These are phyloP conservation scores for Tephrocybe sp. DNA, from an alignment of 768 basidiomycete genomes.

Conservation along the genomic window DNA sequence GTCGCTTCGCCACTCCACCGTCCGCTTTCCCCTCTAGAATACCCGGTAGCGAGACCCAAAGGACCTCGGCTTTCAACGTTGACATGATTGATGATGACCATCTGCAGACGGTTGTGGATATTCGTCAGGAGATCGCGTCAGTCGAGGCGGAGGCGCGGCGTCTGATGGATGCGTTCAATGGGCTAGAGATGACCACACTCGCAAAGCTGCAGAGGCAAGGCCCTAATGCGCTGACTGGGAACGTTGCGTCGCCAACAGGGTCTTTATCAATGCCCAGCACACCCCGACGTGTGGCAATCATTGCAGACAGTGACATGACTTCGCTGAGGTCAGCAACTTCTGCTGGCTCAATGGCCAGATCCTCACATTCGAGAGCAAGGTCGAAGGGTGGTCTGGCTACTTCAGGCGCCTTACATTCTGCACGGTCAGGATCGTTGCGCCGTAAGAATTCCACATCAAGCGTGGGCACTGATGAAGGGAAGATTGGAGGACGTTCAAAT, in stretches of 20 bases:
- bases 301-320: conserved; percentile 45
- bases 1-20: conserved; percentile 52
- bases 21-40: conserved; percentile 50
- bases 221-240: conserved; percentile 15
- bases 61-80: conserved; percentile 34
- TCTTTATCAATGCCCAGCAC: conserved; percentile 35
- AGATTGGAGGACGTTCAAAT: conserved; percentile 18
- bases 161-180: conserved; percentile 77
- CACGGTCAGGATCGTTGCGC: conserved; percentile 38
- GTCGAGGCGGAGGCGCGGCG: conserved; percentile 71
- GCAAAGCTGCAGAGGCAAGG: conserved; percentile 43
- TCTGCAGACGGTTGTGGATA: conserved; percentile 56
- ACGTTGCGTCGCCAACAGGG: conserved; percentile 19
- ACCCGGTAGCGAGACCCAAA: conserved; percentile 33
- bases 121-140: conserved; percentile 61
- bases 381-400: conserved; percentile 31
- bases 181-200: conserved; percentile 69
- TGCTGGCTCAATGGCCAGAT: conserved; percentile 42
- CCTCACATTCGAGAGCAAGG: conserved; percentile 40
- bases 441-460: conserved; percentile 66
- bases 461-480: conserved; percentile 42
- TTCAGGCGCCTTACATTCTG: conserved; percentile 21
- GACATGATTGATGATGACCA: conserved; percentile 54
- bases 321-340: conserved; percentile 58
- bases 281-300: conserved; percentile 29